phyloP scores from a whole-genome alignment of 768 basidiomycete species.

The Rickenella mellea region DNA sequence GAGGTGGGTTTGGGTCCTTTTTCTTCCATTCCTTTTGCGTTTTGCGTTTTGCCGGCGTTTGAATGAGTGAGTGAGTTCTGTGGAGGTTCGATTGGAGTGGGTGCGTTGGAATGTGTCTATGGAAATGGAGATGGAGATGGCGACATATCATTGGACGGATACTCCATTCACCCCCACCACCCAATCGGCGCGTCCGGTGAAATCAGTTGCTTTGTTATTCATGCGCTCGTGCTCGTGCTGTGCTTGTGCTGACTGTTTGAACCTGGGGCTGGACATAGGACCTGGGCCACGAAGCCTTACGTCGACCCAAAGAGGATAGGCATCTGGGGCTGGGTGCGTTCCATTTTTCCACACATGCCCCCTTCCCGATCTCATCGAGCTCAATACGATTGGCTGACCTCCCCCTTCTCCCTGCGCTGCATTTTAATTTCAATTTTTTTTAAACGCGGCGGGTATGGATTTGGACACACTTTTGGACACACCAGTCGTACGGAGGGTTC shows the following conservation, averaged over 20 bases:
- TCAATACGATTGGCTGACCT: no score
- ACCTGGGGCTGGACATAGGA: slow-evolving; percentile 25
- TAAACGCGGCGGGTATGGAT: background rate
- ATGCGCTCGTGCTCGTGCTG: slow-evolving; percentile 1
- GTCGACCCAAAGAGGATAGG: slow-evolving; percentile 86
- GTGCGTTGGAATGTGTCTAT: no score
- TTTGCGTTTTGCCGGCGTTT: no score
- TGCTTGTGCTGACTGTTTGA: background rate
- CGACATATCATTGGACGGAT: no score
- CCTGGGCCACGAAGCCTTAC: slow-evolving; percentile 81
- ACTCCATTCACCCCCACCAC: no score
- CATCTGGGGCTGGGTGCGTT: slow-evolving; percentile 93
- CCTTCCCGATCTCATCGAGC: no score
- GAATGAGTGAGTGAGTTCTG: no score
- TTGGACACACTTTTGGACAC: slow-evolving; percentile 6
- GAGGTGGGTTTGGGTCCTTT: slow-evolving; percentile 36
- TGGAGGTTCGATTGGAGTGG: no score
- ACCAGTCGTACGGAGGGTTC: slow-evolving; percentile 90
- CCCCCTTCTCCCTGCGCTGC: background rate
- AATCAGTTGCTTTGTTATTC: slow-evolving; percentile 4
- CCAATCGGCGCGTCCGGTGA: no score
- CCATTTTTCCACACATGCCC: background rate
- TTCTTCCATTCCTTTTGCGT: no score
- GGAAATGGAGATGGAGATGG: no score
- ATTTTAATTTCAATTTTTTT: background rate